Conservation (phyloP, 2,329 filamentous ascomycete species). For the Claviceps sp. region DNA sequence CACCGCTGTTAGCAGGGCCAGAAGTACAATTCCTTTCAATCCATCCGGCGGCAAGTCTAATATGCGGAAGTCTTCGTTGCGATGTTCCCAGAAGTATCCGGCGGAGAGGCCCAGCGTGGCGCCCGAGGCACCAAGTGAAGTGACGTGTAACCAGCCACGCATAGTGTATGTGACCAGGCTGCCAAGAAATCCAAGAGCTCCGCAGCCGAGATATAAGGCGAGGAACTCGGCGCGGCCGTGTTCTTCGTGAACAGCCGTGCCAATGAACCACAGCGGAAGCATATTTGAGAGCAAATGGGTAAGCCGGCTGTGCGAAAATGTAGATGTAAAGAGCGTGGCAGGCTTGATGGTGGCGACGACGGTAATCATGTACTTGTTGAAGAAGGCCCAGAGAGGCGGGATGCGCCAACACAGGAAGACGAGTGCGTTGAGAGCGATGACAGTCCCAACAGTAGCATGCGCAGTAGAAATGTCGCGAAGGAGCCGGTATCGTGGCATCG, state of each 20-base stretch:
- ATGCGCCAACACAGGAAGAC: constrained; percentile 47
- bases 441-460: constrained; percentile 46
- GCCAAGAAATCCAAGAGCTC: constrained; percentile 43
- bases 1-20: constrained; percentile 36
- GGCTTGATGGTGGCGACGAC: constrained; percentile 52
- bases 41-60: constrained; percentile 44
- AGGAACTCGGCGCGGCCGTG: constrained; percentile 56
- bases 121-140: constrained; percentile 54
- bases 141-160: constrained; percentile 28
- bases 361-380: constrained; percentile 57
- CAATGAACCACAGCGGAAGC: constrained; percentile 51
- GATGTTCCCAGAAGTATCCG: constrained; percentile 48
- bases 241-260: constrained; percentile 54
- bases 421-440: constrained; percentile 46
- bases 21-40: constrained; percentile 39
- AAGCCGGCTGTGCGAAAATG: constrained; percentile 55
- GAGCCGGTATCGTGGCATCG: constrained; percentile 36
- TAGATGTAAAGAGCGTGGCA: constrained; percentile 45
- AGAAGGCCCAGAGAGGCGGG: constrained; percentile 48
- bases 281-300: constrained; percentile 53
- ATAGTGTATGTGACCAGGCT: constrained; percentile 39
- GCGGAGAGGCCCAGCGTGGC: constrained; percentile 46
- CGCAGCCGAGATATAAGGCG: constrained; percentile 49
- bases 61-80: constrained; percentile 41
- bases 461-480: constrained; percentile 49